phyloP scores from a whole-genome alignment of 1,284 basidiomycete species.

The Laetiporus sulphureus region DNA sequence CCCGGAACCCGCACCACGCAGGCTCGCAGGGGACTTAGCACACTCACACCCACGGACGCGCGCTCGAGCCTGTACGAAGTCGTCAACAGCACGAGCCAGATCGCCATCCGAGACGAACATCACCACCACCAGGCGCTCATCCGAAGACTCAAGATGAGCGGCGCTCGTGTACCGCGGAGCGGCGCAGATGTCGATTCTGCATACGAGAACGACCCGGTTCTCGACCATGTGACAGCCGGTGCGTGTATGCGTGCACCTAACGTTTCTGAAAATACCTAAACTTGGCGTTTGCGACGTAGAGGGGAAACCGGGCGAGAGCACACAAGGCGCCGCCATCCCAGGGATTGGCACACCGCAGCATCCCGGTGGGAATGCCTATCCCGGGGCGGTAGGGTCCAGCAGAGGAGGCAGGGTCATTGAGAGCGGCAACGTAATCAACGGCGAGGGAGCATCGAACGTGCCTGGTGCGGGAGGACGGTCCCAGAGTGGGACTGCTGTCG shows the following conservation, averaged over 20 bases:
- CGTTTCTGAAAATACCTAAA: too few relatives aligned
- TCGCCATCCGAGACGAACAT: too few relatives aligned
- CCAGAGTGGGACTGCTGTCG: not conserved
- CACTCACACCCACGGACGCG: not conserved
- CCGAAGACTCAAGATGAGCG: too few relatives aligned
- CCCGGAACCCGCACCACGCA: not conserved
- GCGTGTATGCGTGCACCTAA: too few relatives aligned
- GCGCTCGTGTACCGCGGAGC: too few relatives aligned
- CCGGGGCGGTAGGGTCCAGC: constrained; percentile 1
- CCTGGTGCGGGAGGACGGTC: constrained; percentile 2
- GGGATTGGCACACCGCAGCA: not conserved
- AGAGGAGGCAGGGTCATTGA: constrained; percentile 3
- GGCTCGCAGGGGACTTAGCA: not conserved
- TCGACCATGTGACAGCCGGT: too few relatives aligned
- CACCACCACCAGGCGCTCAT: too few relatives aligned
- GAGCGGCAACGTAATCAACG: not conserved
- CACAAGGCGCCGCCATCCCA: constrained; percentile 5
- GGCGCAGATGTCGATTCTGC: too few relatives aligned
- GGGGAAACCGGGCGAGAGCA: constrained; percentile 4
- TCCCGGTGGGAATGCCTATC: constrained; percentile 2
- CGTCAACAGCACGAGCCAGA: not conserved
- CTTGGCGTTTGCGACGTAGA: too few relatives aligned
- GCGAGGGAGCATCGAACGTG: not conserved
- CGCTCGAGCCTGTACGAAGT: not conserved
- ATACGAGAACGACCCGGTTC: too few relatives aligned